phyloP scores from a whole-genome alignment of 805 yeast genomes.

The Myxozyma nipponensis region DNA sequence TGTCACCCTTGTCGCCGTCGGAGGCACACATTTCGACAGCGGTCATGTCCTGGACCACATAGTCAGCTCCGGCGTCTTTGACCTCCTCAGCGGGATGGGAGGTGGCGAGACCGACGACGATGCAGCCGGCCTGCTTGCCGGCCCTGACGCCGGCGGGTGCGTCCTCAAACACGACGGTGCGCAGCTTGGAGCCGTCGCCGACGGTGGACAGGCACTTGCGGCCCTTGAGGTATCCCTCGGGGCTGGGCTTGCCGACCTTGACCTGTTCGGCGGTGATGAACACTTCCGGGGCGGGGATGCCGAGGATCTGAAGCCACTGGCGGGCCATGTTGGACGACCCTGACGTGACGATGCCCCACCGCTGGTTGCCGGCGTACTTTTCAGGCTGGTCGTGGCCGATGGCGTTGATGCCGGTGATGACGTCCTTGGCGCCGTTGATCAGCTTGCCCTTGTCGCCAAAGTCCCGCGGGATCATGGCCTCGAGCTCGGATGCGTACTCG shows the following conservation, averaged over 20 bases:
- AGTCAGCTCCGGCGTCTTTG: conserved; percentile 73
- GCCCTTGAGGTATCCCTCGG: conserved; percentile 63
- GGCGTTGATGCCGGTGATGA: conserved; percentile 47
- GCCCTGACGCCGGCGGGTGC: conserved; percentile 86
- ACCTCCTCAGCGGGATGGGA: conserved; percentile 68
- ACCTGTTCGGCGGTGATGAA: conserved; percentile 83
- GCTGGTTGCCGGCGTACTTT: conserved; percentile 38
- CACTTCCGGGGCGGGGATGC: conserved; percentile 59
- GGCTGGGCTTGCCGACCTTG: conserved; percentile 77
- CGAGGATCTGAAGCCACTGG: conserved; percentile 69
- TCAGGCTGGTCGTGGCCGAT: conserved; percentile 45
- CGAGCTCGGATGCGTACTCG: conserved; percentile 62
- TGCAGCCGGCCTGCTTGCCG: conserved; percentile 79
- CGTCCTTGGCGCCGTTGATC: conserved; percentile 69
- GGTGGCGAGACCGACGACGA: conserved; percentile 77
- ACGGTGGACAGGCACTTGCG: conserved; percentile 35
- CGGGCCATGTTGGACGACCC: conserved; percentile 75
- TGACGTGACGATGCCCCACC: conserved; percentile 86
- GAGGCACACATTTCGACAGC: conserved; percentile 1
- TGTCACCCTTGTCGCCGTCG: background rate
- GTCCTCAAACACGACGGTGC: conserved; percentile 72
- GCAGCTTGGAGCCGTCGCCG: background rate
- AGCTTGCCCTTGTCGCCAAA: conserved; percentile 71
- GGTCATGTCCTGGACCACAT: conserved; percentile 67
- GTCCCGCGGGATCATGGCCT: conserved; percentile 64